Conservation (phyloP, 2,329 filamentous ascomycete species). For the Chaetomium strumarium region DNA sequence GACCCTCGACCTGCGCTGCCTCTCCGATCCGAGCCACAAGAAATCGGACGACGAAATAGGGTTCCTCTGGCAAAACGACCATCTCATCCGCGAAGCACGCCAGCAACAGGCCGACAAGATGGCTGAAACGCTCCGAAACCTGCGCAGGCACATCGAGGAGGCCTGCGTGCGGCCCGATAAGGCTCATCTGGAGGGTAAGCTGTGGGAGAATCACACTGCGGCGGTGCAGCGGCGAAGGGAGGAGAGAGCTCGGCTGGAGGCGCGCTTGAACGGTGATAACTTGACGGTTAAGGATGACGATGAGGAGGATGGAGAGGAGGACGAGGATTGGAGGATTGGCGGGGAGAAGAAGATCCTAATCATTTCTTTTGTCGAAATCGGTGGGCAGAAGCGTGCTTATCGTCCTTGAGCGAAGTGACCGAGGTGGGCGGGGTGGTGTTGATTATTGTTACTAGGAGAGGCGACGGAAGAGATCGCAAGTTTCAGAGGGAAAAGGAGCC, state of each 20-base stretch:
- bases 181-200: constrained; percentile 12
- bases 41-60: background rate
- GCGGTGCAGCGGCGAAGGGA: constrained; percentile 17
- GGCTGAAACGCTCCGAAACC: constrained; percentile 4
- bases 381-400: constrained; percentile 9
- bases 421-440: background rate
- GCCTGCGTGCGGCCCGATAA: constrained; percentile 20
- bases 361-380: constrained; percentile 13
- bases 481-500: background rate
- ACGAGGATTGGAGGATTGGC: background rate
- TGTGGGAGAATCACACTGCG: constrained; percentile 23
- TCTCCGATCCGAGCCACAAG: constrained; percentile 10
- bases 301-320: constrained; percentile 17
- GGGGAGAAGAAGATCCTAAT: constrained; percentile 11
- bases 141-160: constrained; percentile 24
- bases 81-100: constrained; percentile 16
- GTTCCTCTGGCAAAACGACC: constrained; percentile 18
- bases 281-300: constrained; percentile 1
- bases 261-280: constrained; percentile 13
- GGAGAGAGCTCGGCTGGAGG: constrained; percentile 9
- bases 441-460: too few relatives aligned
- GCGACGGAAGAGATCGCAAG: too few relatives aligned
- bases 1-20: constrained; percentile 22
- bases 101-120: constrained; percentile 10
- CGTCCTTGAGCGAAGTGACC: constrained; percentile 4